These are phyloP conservation scores for Sclerotinia subarctica DNA, from an alignment of 2,329 filamentous ascomycete genomes.

Conservation along the genomic window DNA sequence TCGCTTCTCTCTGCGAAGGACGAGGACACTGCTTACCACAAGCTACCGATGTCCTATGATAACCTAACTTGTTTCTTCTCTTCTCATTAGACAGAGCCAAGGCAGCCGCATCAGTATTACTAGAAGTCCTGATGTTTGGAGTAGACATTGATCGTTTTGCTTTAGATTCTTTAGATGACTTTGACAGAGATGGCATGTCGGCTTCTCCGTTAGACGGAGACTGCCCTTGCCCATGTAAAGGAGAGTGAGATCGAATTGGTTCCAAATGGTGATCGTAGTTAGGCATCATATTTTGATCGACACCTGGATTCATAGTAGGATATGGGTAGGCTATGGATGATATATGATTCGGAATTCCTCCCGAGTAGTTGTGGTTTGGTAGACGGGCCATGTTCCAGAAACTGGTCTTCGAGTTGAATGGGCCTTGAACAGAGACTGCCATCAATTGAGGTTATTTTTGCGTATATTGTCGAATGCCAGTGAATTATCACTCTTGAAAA, in stretches of 20 bases:
- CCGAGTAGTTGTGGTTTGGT: constrained; percentile 29
- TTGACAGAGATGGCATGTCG: constrained; percentile 19
- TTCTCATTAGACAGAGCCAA: constrained; percentile 52
- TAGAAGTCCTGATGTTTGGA: constrained; percentile 46
- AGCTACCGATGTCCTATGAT: constrained; percentile 91
- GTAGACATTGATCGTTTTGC: constrained; percentile 51
- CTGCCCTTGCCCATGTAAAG: constrained; percentile 26
- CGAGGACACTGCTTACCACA: constrained; percentile 68
- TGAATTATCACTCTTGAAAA: constrained; percentile 22
- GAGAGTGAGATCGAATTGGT: constrained; percentile 27
- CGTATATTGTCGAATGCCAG: constrained; percentile 3
- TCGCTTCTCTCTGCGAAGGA: constrained; percentile 19
- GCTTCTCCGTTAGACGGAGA: constrained; percentile 29
- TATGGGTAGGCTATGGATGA: constrained; percentile 37
- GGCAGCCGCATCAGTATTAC: constrained; percentile 38
- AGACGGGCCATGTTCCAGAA: constrained; percentile 37
- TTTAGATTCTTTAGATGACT: constrained; percentile 32
- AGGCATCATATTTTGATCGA: constrained; percentile 34
- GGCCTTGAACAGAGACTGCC: constrained; percentile 37
- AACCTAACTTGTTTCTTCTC: constrained; percentile 87
- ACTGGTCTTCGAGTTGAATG: constrained; percentile 34
- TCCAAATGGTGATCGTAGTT: constrained; percentile 33
- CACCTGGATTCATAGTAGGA: constrained; percentile 30
- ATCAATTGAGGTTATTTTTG: constrained; percentile 35
- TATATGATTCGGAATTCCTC: constrained; percentile 29